These are phyloP conservation scores for Hymenoscyphus albidus DNA, from an alignment of 2,329 filamentous ascomycete genomes.

Conservation along the genomic window DNA sequence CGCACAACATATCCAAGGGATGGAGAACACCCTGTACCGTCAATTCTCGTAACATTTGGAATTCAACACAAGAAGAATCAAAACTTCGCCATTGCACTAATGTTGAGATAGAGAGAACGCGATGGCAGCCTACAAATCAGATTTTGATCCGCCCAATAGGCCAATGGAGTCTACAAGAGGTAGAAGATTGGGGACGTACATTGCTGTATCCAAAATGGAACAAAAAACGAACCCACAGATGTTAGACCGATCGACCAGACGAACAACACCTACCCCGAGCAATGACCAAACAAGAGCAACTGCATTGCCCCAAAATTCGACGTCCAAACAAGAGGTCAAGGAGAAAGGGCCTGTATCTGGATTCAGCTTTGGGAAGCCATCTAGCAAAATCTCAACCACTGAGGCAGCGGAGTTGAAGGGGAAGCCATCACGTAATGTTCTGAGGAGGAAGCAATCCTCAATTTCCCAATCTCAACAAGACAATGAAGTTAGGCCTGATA, in stretches of 20 bases:
- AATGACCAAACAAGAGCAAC: slow-evolving; percentile 23
- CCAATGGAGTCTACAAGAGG: slow-evolving; percentile 38
- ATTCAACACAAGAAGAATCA: slow-evolving; percentile 15
- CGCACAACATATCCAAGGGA: slow-evolving; percentile 20
- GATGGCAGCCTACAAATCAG: slow-evolving; percentile 44
- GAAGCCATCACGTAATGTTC: slow-evolving; percentile 40
- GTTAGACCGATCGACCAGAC: slow-evolving; percentile 20
- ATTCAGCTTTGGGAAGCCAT: slow-evolving; percentile 27
- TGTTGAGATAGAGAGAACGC: slow-evolving; percentile 29
- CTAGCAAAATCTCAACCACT: slow-evolving; percentile 14
- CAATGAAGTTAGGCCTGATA: slow-evolving; percentile 19
- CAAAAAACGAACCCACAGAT: slow-evolving; percentile 22
- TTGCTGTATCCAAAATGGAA: slow-evolving; percentile 41
- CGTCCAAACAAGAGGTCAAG: slow-evolving; percentile 14
- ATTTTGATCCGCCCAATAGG: slow-evolving; percentile 41
- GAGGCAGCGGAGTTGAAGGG: slow-evolving; percentile 23
- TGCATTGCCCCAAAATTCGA: slow-evolving; percentile 21
- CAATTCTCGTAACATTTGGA: slow-evolving; percentile 25
- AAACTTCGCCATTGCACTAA: slow-evolving; percentile 20
- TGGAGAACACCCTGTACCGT: slow-evolving; percentile 22
- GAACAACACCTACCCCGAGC: slow-evolving; percentile 24
- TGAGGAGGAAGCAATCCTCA: slow-evolving; percentile 49
- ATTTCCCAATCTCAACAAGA: slow-evolving; percentile 38
- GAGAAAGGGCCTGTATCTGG: slow-evolving; percentile 16
- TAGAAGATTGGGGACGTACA: slow-evolving; percentile 29